phyloP scores from a whole-genome alignment of 1,139 yeast species.

The Yarrowia galli region DNA sequence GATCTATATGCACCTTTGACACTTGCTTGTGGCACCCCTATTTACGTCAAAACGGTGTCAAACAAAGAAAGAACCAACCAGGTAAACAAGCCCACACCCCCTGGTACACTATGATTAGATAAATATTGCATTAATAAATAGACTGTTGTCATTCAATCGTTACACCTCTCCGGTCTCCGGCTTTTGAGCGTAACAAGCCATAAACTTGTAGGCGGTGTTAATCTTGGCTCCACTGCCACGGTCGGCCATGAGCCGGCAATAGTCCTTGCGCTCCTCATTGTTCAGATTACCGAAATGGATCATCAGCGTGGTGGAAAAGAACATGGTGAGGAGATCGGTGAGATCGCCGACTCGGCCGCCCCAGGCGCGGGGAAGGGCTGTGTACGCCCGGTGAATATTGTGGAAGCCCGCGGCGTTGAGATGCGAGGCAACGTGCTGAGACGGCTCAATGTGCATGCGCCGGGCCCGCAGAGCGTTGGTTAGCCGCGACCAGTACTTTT shows the following conservation, averaged over 20 bases:
- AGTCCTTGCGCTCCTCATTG: constrained; percentile 44
- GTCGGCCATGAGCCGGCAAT: constrained; percentile 40
- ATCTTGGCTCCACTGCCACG: constrained; percentile 39
- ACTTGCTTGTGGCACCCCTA: not conserved
- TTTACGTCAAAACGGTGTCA: too few species aligned
- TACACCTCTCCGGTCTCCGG: too few species aligned
- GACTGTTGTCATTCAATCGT: not conserved
- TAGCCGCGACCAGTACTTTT: constrained; percentile 45
- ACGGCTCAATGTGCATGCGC: constrained; percentile 50
- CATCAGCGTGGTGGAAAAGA: constrained; percentile 47
- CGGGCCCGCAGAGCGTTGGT: constrained; percentile 45
- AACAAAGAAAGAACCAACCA: too few species aligned
- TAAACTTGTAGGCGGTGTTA: constrained; percentile 42
- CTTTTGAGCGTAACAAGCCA: constrained; percentile 45
- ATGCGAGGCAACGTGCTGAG: constrained; percentile 44
- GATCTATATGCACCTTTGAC: not conserved
- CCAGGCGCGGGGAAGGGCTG: constrained; percentile 50
- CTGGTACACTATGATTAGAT: too few species aligned
- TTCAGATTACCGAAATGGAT: constrained; percentile 45
- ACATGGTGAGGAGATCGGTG: constrained; percentile 47
- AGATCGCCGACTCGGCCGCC: constrained; percentile 50
- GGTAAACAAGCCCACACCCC: too few species aligned
- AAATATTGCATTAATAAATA: too few species aligned
- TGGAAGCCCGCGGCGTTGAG: constrained; percentile 50
- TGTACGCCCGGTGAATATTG: constrained; percentile 46